These are phyloP conservation scores for Citrus cavaleriei DNA, from an alignment of 345 rosid species.

Conservation along the genomic window DNA sequence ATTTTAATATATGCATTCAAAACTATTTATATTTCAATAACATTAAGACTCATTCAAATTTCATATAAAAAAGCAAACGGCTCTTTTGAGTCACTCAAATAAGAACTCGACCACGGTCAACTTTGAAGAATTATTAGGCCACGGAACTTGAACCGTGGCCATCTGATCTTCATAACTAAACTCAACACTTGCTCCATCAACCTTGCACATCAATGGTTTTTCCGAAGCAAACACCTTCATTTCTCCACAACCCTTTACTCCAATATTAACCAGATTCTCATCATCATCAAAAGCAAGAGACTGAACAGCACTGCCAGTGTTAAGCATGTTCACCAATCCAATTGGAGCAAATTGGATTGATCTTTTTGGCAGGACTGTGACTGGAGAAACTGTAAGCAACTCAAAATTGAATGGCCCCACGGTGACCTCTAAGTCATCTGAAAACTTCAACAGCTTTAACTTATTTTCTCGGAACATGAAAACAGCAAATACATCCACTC, in stretches of 20 bases:
- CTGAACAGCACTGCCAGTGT: conserved; percentile 27
- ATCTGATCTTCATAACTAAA: conserved; percentile 6
- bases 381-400: conserved; percentile 30
- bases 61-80: too few species aligned
- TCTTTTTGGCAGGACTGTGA: neutral
- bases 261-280: conserved; percentile 10
- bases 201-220: conserved; percentile 17
- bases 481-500: conserved; percentile 4
- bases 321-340: conserved; percentile 30
- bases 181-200: neutral
- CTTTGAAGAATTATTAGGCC: conserved; percentile 26
- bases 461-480: conserved; percentile 9
- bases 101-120: conserved; percentile 17
- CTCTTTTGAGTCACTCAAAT: neutral
- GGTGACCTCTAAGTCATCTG: conserved; percentile 17
- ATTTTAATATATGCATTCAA: too few species aligned
- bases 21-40: too few species aligned
- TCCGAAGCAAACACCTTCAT: conserved; percentile 22
- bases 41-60: fast-evolving
- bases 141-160: conserved; percentile 22
- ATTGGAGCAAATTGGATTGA: conserved; percentile 22
- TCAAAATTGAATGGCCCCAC: conserved; percentile 21
- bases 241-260: conserved; percentile 23
- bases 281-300: conserved; percentile 7
- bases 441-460: conserved; percentile 12